Conservation (phyloP, 352 stramenopile species). For the Globisporangium carolinianum region DNA sequence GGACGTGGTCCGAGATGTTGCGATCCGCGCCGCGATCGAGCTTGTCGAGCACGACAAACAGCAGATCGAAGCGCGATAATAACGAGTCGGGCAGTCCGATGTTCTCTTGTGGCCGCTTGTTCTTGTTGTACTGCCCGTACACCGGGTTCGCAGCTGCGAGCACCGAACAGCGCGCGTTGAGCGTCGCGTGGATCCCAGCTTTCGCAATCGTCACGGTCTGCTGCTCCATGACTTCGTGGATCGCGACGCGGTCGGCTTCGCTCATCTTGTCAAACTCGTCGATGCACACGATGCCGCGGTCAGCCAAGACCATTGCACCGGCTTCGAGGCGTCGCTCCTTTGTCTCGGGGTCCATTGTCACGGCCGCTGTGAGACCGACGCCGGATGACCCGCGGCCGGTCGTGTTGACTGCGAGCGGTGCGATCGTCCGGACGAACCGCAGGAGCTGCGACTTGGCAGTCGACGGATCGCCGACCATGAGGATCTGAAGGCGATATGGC, state of each 20-base stretch:
- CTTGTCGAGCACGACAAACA: constrained; percentile 99
- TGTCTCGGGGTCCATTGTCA: constrained; percentile 95
- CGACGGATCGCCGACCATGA: constrained; percentile 97
- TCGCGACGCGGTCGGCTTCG: constrained; percentile 97
- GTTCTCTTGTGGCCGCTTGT: constrained; percentile 97
- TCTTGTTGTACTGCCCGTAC: constrained; percentile 99
- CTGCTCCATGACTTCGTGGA: constrained; percentile 99
- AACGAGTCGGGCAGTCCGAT: constrained; percentile 99
- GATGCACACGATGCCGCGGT: constrained; percentile 98
- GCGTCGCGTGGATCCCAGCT: constrained; percentile 98
- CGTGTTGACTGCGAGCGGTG: constrained; percentile 89
- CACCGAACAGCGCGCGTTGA: constrained; percentile 99
- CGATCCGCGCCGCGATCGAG: constrained; percentile 92
- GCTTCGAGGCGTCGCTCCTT: constrained; percentile 93
- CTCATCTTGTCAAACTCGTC: constrained; percentile 99
- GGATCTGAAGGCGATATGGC: constrained; percentile 47
- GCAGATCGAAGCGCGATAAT: constrained; percentile 98
- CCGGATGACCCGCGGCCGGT: constrained; percentile 77
- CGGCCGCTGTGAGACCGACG: constrained; percentile 96
- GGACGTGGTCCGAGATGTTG: constrained; percentile 96
- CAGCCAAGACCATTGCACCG: constrained; percentile 98
- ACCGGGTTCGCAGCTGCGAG: constrained; percentile 99
- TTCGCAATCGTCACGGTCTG: constrained; percentile 98
- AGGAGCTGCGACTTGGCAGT: constrained; percentile 99
- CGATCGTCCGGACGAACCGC: constrained; percentile 95